Evolutionary conservation across 805 yeast genomes (phyloP).

Genomic region (Yarrowia hollandica): DNA sequence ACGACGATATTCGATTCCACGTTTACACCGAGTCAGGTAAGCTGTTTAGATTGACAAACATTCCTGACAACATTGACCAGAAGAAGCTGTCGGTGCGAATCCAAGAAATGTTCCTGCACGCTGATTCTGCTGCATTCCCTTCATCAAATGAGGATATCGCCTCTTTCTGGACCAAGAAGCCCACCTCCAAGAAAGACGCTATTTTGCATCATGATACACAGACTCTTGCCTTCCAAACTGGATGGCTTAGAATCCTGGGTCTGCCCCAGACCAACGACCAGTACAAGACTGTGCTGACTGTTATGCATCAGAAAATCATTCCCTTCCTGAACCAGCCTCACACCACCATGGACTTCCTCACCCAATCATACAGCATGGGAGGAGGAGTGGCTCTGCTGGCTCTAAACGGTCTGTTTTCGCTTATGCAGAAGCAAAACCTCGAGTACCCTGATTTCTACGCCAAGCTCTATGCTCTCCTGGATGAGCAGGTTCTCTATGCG

Average conservation of each 20-base stretch:
- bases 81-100: slow-evolving; percentile 32
- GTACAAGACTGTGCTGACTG: slow-evolving; percentile 64
- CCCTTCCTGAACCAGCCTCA: slow-evolving; percentile 81
- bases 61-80: slow-evolving; percentile 15
- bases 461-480: slow-evolving; percentile 78
- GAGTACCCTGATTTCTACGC: slow-evolving; percentile 89
- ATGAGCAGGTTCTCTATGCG: slow-evolving; percentile 71
- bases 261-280: slow-evolving; percentile 53
- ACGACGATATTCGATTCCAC: slow-evolving; percentile 78
- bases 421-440: slow-evolving; percentile 77
- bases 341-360: slow-evolving; percentile 86
- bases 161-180: slow-evolving; percentile 29
- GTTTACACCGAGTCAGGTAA: slow-evolving; percentile 57
- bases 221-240: slow-evolving; percentile 65
- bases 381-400: slow-evolving; percentile 73
- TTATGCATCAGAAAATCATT: slow-evolving; percentile 80
- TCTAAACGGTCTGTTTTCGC: slow-evolving; percentile 80
- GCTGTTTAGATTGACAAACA: slow-evolving; percentile 5
- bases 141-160: slow-evolving; percentile 33
- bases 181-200: slow-evolving; percentile 24
- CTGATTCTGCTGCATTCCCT: slow-evolving; percentile 34
- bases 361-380: slow-evolving; percentile 72
- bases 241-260: slow-evolving; percentile 60
- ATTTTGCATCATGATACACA: slow-evolving; percentile 44
- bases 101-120: slow-evolving; percentile 32